Conservation (phyloP, 345 rosid species). For the Trapa bicornis region DNA sequence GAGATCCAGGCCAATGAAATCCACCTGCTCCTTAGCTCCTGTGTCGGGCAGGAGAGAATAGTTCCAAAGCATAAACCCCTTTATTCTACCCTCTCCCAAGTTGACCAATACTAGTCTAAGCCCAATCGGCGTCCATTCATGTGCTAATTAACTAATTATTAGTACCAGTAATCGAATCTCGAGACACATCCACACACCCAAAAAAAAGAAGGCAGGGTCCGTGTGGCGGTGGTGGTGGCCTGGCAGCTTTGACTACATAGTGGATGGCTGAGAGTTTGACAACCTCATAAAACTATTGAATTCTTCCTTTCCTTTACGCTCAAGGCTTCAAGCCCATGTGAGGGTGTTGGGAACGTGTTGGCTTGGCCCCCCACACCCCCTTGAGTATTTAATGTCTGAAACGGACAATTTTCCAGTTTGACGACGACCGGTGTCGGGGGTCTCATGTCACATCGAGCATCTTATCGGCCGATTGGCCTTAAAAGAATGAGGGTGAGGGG, state of each 20-base stretch:
- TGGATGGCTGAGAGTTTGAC: not conserved
- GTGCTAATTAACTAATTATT: not conserved
- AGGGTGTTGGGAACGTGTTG: conserved; percentile 22
- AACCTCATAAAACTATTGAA: not conserved
- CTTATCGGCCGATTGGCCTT: not conserved
- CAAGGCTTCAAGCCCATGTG: conserved; percentile 24
- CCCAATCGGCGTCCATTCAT: not conserved
- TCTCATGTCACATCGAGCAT: conserved; percentile 1
- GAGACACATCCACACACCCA: not conserved
- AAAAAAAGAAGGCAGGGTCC: not conserved
- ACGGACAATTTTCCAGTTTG: conserved; percentile 15
- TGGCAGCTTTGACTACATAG: conserved; percentile 25
- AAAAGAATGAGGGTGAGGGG: not conserved
- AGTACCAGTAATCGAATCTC: not conserved
- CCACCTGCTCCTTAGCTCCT: conserved; percentile 4
- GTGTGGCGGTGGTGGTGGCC: no score
- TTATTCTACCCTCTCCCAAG: not conserved
- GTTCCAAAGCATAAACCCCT: not conserved
- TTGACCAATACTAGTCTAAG: not conserved
- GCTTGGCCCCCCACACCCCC: conserved; percentile 2
- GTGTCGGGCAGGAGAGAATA: conserved; percentile 5
- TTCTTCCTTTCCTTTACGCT: not conserved
- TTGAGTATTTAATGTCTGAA: conserved; percentile 23
- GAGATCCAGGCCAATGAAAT: not conserved
- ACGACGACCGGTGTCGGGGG: conserved; percentile 19